These are phyloP conservation scores for Flaveria sonorensis DNA, from an alignment of 129 eudicot species.

Conservation along the genomic window DNA sequence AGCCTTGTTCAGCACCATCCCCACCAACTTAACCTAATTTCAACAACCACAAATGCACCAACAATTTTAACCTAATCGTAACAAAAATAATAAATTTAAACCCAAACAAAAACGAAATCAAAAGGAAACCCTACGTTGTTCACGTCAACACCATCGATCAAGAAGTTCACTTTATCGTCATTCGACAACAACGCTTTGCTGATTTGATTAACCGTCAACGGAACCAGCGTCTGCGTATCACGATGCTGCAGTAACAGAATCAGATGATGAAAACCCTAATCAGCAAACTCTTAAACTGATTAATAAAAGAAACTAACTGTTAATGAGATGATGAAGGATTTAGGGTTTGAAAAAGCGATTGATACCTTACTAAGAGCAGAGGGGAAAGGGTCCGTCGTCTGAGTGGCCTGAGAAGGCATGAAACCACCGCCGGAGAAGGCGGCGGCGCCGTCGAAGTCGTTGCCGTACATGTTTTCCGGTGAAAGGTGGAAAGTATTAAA, in stretches of 20 bases:
- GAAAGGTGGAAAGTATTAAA: not conserved
- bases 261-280: slow-evolving; percentile 6
- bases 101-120: not conserved
- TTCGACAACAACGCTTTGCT: slow-evolving; percentile 47
- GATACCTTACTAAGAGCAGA: slow-evolving; percentile 41
- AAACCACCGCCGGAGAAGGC: slow-evolving; percentile 92
- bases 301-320: not conserved
- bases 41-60: slow-evolving; percentile 1
- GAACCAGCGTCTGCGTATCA: slow-evolving; percentile 64
- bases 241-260: slow-evolving; percentile 51
- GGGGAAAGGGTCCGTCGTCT: slow-evolving; percentile 55
- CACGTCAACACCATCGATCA: slow-evolving; percentile 73
- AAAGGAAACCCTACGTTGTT: slow-evolving; percentile 51
- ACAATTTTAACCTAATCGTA: no score
- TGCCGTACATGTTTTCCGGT: slow-evolving; percentile 43
- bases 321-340: no score
- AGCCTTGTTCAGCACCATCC: slow-evolving; percentile 62
- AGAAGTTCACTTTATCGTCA: slow-evolving; percentile 61
- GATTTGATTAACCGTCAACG: slow-evolving; percentile 85
- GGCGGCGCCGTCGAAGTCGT: slow-evolving; percentile 80
- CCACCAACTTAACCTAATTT: slow-evolving; percentile 76
- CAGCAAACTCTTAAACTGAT: not conserved
- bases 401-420: slow-evolving; percentile 80
- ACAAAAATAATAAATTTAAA: not conserved
- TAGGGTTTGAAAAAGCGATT: not conserved